Percentiles rank a stretch among this genome's conserved stretches.
These are phyloP conservation scores for Claviceps sp. DNA, from an alignment of 2,329 filamentous ascomycete genomes.

Conservation along the genomic window DNA sequence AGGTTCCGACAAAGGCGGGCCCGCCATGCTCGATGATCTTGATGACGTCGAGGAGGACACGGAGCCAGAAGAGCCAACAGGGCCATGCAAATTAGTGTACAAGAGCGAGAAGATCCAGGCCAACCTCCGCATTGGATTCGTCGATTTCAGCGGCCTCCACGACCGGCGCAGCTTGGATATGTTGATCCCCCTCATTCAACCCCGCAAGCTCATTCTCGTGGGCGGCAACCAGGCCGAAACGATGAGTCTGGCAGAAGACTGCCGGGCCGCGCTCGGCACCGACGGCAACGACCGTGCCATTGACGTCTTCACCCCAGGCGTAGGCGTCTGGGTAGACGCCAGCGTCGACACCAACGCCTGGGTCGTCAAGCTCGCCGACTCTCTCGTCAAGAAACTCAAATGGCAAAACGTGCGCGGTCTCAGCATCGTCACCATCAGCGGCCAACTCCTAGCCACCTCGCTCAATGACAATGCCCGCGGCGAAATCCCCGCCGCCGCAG, in stretches of 20 bases:
- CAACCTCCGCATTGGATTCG: constrained; percentile 66
- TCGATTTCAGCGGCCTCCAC: constrained; percentile 86
- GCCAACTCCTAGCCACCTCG: constrained; percentile 36
- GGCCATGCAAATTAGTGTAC: constrained; percentile 65
- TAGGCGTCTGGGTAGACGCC: constrained; percentile 68
- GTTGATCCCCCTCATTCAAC: constrained; percentile 85
- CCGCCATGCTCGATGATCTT: constrained; percentile 37
- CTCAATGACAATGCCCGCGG: constrained; percentile 29
- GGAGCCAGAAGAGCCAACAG: constrained; percentile 35
- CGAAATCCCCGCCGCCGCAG: constrained; percentile 9
- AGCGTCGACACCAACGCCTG: constrained; percentile 97
- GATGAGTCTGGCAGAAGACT: constrained; percentile 62
- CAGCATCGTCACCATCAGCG: constrained; percentile 86
- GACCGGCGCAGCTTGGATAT: constrained; percentile 90
- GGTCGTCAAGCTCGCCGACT: constrained; percentile 80
- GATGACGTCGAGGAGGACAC: constrained; percentile 47
- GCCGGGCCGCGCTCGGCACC: constrained; percentile 49
- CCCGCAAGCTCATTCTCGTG: constrained; percentile 87
- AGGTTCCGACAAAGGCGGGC: constrained; percentile 21
- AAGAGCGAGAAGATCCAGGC: constrained; percentile 50
- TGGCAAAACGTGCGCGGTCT: constrained; percentile 91
- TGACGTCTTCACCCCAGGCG: constrained; percentile 68
- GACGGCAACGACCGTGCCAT: constrained; percentile 34
- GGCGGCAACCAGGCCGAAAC: constrained; percentile 73
- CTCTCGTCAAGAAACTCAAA: constrained; percentile 71